phyloP scores from a whole-genome alignment of 805 yeast species.

The Huiozyma sinensis region DNA sequence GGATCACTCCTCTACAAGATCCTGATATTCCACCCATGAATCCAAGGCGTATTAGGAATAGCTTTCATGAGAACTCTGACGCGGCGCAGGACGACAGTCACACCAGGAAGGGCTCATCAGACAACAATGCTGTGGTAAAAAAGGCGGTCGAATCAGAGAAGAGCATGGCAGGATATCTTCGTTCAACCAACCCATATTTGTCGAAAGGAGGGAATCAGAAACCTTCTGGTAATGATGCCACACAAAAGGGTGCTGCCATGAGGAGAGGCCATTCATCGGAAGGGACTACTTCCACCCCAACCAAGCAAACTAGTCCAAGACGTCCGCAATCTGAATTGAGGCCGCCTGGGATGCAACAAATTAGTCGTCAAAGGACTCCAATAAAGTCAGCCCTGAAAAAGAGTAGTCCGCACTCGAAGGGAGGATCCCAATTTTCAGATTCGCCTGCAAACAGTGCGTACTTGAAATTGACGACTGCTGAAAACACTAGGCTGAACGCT shows the following conservation, averaged over 20 bases:
- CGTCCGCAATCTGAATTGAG: neutral
- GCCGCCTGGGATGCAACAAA: neutral
- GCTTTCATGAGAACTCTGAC: neutral
- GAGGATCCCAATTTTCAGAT: slow-evolving; percentile 10
- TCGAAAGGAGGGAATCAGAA: neutral
- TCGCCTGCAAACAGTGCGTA: slow-evolving; percentile 54
- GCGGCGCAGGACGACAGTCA: too few relatives aligned
- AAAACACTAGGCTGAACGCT: slow-evolving; percentile 66
- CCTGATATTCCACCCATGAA: slow-evolving; percentile 2
- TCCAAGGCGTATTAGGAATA: slow-evolving; percentile 1
- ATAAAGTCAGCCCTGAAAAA: slow-evolving; percentile 35
- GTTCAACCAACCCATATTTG: slow-evolving; percentile 29
- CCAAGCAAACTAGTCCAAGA: neutral
- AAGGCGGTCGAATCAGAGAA: neutral
- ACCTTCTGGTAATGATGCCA: too few relatives aligned
- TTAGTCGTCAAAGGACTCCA: slow-evolving; percentile 26
- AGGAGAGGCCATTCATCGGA: too few relatives aligned
- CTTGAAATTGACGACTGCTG: slow-evolving; percentile 62
- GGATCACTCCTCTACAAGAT: slow-evolving; percentile 1
- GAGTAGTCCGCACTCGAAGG: slow-evolving; percentile 13
- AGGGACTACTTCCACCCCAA: too few relatives aligned
- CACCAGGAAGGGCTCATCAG: too few relatives aligned
- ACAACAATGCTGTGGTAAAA: too few relatives aligned
- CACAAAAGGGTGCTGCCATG: too few relatives aligned
- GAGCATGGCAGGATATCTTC: slow-evolving; percentile 39